Conservation (phyloP, 768 basidiomycete species). For the Steccherinum ochraceum region DNA sequence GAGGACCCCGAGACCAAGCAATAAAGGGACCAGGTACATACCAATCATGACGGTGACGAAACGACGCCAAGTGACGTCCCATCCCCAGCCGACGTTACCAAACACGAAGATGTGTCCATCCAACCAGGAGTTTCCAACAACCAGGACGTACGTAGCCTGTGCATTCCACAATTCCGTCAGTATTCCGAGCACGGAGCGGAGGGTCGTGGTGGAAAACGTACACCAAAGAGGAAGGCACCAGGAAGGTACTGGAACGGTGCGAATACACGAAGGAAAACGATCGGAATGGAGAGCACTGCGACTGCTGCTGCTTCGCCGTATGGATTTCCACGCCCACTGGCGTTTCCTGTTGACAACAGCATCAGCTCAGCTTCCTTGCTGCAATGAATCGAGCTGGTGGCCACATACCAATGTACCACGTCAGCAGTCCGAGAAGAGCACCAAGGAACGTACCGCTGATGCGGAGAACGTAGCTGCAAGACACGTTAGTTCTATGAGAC, state of each 20-base stretch:
- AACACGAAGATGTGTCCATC: conserved; percentile 41
- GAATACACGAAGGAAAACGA: conserved; percentile 45
- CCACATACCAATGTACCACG: conserved; percentile 41
- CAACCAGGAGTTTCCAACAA: conserved; percentile 53
- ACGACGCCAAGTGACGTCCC: conserved; percentile 45
- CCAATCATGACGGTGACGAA: conserved; percentile 46
- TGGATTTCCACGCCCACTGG: conserved; percentile 40
- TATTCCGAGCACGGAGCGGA: neutral
- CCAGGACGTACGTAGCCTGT: conserved; percentile 37
- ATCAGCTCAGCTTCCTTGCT: neutral
- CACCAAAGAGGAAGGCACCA: conserved; percentile 30
- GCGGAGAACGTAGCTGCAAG: conserved; percentile 34
- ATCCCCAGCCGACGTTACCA: conserved; percentile 47
- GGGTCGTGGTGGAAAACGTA: conserved; percentile 18
- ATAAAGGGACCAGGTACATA: conserved; percentile 16
- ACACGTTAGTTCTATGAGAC: neutral
- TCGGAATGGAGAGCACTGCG: conserved; percentile 39
- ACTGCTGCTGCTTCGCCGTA: conserved; percentile 46
- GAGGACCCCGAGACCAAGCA: no score
- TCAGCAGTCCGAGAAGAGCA: conserved; percentile 40
- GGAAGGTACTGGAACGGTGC: conserved; percentile 33
- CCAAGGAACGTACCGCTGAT: conserved; percentile 41
- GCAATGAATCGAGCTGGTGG: neutral
- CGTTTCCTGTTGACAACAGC: conserved; percentile 27
- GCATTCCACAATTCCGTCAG: neutral